Evolutionary conservation across 1,284 basidiomycete genomes (phyloP).

Genomic region (Grifola frondosa): DNA sequence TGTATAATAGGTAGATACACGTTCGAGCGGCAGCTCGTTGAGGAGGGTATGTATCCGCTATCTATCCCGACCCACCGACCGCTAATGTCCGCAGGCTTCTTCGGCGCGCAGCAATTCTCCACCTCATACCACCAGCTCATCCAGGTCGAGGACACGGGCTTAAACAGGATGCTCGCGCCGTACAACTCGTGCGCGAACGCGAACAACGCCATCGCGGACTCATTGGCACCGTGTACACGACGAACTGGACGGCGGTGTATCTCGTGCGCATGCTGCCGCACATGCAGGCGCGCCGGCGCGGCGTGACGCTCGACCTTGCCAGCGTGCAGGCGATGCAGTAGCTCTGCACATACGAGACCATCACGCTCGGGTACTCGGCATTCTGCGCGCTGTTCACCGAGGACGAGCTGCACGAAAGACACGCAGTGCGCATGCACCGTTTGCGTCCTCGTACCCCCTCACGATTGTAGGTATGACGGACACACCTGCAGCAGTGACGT

Average conservation of each 20-base stretch:
- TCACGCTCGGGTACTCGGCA: constrained; percentile 57
- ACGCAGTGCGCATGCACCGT: too few relatives aligned
- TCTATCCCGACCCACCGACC: too few relatives aligned
- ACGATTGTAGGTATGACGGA: too few relatives aligned
- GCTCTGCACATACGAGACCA: constrained; percentile 65
- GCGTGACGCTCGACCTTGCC: constrained; percentile 46
- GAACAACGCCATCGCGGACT: constrained; percentile 34
- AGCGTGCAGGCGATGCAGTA: constrained; percentile 50
- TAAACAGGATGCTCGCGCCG: constrained; percentile 62
- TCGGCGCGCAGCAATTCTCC: constrained; percentile 51
- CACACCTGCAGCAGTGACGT: too few relatives aligned
- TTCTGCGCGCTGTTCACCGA: constrained; percentile 62
- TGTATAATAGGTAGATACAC: too few relatives aligned
- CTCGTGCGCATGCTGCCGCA: constrained; percentile 50
- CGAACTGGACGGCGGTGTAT: constrained; percentile 54
- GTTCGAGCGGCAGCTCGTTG: too few relatives aligned
- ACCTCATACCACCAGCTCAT: constrained; percentile 49
- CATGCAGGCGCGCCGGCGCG: constrained; percentile 45
- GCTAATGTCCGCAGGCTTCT: constrained; percentile 64
- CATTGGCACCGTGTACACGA: constrained; percentile 31
- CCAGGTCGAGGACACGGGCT: constrained; percentile 48
- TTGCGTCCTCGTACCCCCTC: too few relatives aligned
- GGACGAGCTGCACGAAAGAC: too few relatives aligned
- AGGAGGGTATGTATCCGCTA: too few relatives aligned
- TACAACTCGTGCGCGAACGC: constrained; percentile 44